Base-by-base conservation (phyloP, 768 basidiomycete genomes). In the Tylopilus plumbeoviolaceoides region DNA sequence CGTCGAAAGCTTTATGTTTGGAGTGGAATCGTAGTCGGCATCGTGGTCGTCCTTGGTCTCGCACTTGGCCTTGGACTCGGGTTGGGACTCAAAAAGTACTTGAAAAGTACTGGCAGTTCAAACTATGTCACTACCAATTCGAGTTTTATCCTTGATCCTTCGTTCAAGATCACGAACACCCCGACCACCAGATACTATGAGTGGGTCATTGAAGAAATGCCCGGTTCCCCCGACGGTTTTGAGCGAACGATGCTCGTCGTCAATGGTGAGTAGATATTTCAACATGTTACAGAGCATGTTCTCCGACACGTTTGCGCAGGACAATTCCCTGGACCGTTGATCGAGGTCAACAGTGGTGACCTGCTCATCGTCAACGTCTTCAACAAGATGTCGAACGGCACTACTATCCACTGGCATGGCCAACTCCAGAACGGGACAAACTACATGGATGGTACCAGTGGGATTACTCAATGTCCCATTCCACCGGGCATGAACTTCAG, bases 401-500 rank as follows among this genome's bases (percentile, higher is more conserved):
- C 69, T n/a, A 51, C 59, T 15, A 65, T 70, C 48, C 69, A 70
- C 44, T 70, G 70, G 70, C 69, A 70, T 20, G 63, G 66, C 21
- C 66, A 77, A 48, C 62, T 68, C 35, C 77, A 73, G 56, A 76
- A 77, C 48, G 68, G 73, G 30, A 79, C 79, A 1, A 73, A 74
- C 51, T 78, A 70, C 55, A 78, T 75, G 59, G 79, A 81, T 48
- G 79, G 79, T 2, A 72, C 77, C 0, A 64, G 60, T 7, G 73
- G 72, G 9, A 71, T 81, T 41, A 76, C 78, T 1, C 74, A 81
- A 58, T 81, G 81, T 57, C 75, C 75, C 11, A 81, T 81, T 30
- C 79, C 79, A n/a, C 72, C 79, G 5, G 77, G 77, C 23, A 64
- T 71, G 57, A 73, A 72, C 48, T 68, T 69, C 30, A 50, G 67